Percentiles rank a stretch among this genome's conserved stretches.
These are phyloP conservation scores for Nemania serpens DNA, from an alignment of 2,329 filamentous ascomycete species.

Conservation along the genomic window DNA sequence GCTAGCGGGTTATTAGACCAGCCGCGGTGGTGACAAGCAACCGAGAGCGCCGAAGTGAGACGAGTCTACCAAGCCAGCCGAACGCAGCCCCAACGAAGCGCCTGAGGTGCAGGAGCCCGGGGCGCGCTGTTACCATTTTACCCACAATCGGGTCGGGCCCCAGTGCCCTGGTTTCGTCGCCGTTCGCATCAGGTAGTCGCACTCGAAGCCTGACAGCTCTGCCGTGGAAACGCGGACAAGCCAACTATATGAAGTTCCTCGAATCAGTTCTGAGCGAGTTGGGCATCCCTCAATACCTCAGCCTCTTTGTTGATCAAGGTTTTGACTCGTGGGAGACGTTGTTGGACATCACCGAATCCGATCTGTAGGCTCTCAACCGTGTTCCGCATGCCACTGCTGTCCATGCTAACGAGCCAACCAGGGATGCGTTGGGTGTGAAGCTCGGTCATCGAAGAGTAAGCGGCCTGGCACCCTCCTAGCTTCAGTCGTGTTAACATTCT, in stretches of 20 bases:
- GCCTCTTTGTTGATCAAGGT: slow-evolving; percentile 74
- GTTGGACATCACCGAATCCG: slow-evolving; percentile 81
- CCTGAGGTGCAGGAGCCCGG: too few relatives aligned
- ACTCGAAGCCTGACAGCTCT: slow-evolving; percentile 25
- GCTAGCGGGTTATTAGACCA: slow-evolving; percentile 42
- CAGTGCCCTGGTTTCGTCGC: slow-evolving; percentile 1
- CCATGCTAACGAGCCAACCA: slow-evolving; percentile 41
- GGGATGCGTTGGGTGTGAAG: slow-evolving; percentile 76
- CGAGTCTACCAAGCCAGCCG: not conserved
- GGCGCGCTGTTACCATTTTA: too few relatives aligned
- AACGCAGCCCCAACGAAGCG: not conserved
- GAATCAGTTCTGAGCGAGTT: slow-evolving; percentile 71
- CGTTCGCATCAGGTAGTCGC: not conserved
- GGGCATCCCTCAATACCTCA: slow-evolving; percentile 77
- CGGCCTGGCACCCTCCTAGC: slow-evolving; percentile 1
- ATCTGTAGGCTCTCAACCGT: slow-evolving; percentile 64
- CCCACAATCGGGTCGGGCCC: too few relatives aligned
- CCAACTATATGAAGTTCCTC: slow-evolving; percentile 63
- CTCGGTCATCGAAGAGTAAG: slow-evolving; percentile 79
- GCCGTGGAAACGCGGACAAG: slow-evolving; percentile 23
- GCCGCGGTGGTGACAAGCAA: slow-evolving; percentile 27
- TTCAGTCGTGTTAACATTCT: slow-evolving; percentile 5
- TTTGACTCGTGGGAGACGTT: slow-evolving; percentile 87
- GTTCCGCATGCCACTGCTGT: not conserved
- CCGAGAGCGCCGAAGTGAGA: not conserved